Evolutionary conservation across 1,139 yeast genomes (phyloP).

Genomic region (Candida albicans): DNA sequence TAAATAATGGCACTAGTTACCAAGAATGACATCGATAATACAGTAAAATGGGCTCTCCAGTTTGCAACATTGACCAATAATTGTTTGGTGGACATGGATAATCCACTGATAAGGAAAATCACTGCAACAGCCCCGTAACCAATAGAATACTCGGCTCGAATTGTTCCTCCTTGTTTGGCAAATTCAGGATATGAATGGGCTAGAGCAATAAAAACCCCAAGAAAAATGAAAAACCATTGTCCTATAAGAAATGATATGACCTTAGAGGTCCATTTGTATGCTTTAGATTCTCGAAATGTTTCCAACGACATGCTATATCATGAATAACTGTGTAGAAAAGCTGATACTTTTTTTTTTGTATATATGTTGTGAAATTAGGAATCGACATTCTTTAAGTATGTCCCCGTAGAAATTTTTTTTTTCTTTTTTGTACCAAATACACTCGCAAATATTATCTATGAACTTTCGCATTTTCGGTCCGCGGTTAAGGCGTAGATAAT

Average conservation of each 20-base stretch:
- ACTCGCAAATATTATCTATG: no score
- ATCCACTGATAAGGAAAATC: constrained; percentile 77
- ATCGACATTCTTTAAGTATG: no score
- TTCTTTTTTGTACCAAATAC: no score
- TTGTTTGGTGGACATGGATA: constrained; percentile 67
- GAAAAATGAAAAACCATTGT: constrained; percentile 74
- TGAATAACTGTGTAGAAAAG: not conserved
- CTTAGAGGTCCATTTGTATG: constrained; percentile 14
- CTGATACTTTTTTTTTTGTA: not conserved
- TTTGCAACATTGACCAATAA: constrained; percentile 60
- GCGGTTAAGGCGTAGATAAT: no score
- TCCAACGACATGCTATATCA: constrained; percentile 8
- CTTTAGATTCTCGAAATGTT: constrained; percentile 10
- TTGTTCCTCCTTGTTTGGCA: constrained; percentile 80
- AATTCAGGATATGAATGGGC: constrained; percentile 80
- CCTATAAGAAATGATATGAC: constrained; percentile 29
- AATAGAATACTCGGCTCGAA: constrained; percentile 70
- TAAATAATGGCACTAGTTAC: constrained; percentile 73
- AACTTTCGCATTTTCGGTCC: no score
- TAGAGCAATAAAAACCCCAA: constrained; percentile 71
- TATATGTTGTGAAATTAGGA: no score
- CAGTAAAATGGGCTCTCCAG: constrained; percentile 82
- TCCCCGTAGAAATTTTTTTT: no score
- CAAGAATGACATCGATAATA: constrained; percentile 66
- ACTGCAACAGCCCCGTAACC: constrained; percentile 87